phyloP scores from a whole-genome alignment of 2,329 filamentous ascomycete species.

The Dothideomycetidae sp. region DNA sequence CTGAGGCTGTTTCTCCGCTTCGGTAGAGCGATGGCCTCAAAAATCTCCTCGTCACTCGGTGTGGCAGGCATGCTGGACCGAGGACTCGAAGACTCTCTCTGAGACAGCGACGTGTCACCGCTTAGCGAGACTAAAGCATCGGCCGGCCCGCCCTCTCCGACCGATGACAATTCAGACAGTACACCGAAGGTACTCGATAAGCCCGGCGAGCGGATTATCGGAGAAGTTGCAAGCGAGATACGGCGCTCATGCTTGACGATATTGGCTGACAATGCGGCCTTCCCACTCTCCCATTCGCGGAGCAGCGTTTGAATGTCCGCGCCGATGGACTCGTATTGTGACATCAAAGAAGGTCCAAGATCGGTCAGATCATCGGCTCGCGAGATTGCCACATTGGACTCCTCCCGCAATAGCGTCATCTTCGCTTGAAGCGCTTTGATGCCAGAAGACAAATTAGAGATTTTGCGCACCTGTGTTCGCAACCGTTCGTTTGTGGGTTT shows the following conservation, averaged over 20 bases:
- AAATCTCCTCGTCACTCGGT: conserved; percentile 54
- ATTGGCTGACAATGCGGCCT: conserved; percentile 64
- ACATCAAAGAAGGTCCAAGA: conserved; percentile 62
- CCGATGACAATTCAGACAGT: conserved; percentile 48
- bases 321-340: conserved; percentile 91
- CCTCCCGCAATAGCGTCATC: conserved; percentile 78
- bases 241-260: conserved; percentile 63
- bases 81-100: conserved; percentile 15
- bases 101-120: conserved; percentile 43
- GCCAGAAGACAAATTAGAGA: conserved; percentile 76
- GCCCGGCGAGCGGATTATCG: conserved; percentile 34
- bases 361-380: conserved; percentile 46
- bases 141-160: conserved; percentile 39
- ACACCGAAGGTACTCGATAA: conserved; percentile 26
- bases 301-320: conserved; percentile 55
- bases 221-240: conserved; percentile 36
- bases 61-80: conserved; percentile 33
- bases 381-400: conserved; percentile 68
- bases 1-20: conserved; percentile 55
- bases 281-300: conserved; percentile 46
- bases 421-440: conserved; percentile 90
- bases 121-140: conserved; percentile 67
- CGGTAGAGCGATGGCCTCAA: conserved; percentile 75
- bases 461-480: conserved; percentile 73
- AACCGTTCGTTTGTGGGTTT: conserved; percentile 63